Conservation (phyloP, 305 asterid genomes). For the Fraxinus ornus region DNA sequence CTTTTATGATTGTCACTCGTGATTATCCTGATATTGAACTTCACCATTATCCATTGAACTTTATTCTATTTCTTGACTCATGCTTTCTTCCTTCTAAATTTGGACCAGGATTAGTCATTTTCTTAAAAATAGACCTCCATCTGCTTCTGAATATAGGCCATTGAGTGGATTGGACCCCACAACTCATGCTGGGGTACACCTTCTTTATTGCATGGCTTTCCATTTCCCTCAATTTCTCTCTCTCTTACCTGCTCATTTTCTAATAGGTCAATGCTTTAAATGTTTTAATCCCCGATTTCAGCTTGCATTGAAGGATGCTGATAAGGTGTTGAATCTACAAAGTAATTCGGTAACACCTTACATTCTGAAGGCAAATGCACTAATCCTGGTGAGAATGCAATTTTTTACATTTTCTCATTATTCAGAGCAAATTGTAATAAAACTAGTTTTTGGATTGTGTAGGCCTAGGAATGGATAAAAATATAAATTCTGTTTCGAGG, state of each 20-base stretch:
- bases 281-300: conserved; percentile 30
- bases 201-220: not conserved
- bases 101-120: conserved; percentile 64
- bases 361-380: conserved; percentile 87
- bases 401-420: conserved; percentile 9
- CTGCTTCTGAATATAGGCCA: conserved; percentile 76
- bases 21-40: conserved; percentile 11
- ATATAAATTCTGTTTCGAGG: not conserved
- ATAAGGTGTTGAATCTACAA: conserved; percentile 64
- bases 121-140: conserved; percentile 72
- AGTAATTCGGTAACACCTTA: conserved; percentile 43
- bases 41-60: conserved; percentile 4
- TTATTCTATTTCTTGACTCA: conserved; percentile 1
- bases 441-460: conserved; percentile 10
- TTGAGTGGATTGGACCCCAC: conserved; percentile 93
- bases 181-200: conserved; percentile 78
- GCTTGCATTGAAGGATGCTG: conserved; percentile 97
- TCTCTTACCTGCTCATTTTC: conserved; percentile 7
- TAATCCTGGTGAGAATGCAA: conserved; percentile 66
- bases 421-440: not conserved
- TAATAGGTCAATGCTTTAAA: conserved; percentile 13
- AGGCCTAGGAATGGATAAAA: conserved; percentile 10
- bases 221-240: not conserved
- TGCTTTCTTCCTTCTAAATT: conserved; percentile 15
- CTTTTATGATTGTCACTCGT: not conserved